phyloP scores from a whole-genome alignment of 2,329 filamentous ascomycete species.

The Sporothrix globosa region DNA sequence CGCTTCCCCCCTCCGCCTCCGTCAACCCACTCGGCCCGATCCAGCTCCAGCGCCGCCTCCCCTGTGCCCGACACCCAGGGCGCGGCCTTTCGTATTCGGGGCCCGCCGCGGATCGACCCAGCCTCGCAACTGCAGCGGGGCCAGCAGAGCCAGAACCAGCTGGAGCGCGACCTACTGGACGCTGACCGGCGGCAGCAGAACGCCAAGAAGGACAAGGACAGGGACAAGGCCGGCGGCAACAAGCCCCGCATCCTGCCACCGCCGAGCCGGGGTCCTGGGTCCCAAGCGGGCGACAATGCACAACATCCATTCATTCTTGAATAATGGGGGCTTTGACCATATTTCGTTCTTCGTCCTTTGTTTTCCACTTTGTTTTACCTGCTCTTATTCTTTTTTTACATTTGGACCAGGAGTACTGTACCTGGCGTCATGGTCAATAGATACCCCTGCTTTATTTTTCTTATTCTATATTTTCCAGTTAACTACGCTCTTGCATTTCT shows the following conservation, averaged over 20 bases:
- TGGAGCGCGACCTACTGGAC: not conserved
- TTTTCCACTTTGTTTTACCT: not conserved
- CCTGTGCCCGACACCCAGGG: not conserved
- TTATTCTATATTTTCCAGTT: not conserved
- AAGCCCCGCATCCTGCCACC: conserved; percentile 22
- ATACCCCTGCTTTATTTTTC: not conserved
- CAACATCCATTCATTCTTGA: conserved; percentile 31
- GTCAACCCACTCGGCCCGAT: not conserved
- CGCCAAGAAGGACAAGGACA: not conserved
- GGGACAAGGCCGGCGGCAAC: not conserved
- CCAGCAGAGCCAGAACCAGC: not conserved
- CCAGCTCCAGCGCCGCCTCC: not conserved
- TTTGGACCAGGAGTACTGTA: not conserved
- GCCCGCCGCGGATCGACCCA: conserved; percentile 6
- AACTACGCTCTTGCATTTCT: not conserved
- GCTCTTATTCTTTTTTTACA: not conserved
- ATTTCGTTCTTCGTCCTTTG: not conserved
- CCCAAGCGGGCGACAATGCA: conserved; percentile 20
- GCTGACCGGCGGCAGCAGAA: conserved; percentile 17
- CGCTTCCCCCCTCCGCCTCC: not conserved
- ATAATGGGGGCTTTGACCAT: not conserved
- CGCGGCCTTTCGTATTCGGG: not conserved
- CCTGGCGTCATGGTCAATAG: not conserved
- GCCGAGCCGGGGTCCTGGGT: not conserved
- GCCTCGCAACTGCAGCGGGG: conserved; percentile 18